phyloP scores from a whole-genome alignment of 108 stramenopile genomes.

The Pelagomonas calceolata region DNA sequence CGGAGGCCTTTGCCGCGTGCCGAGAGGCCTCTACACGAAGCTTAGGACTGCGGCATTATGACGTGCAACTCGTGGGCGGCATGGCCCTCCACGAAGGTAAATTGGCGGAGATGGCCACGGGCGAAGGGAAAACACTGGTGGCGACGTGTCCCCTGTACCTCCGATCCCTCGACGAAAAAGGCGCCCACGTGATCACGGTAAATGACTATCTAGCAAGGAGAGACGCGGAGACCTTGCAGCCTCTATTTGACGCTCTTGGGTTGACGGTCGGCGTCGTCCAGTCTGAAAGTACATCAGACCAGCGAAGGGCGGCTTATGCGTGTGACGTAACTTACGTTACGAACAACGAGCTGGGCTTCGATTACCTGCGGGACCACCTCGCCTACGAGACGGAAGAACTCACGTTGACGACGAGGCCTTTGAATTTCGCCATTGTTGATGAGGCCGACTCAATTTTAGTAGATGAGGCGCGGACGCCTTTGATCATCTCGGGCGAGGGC shows the following conservation, averaged over 20 bases:
- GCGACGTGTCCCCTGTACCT: conserved; percentile 73
- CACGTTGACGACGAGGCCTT: conserved; percentile 40
- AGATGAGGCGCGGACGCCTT: conserved; percentile 82
- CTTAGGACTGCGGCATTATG: conserved; percentile 79
- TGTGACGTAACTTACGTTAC: conserved; percentile 88
- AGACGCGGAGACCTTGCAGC: conserved; percentile 88
- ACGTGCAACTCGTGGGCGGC: conserved; percentile 84
- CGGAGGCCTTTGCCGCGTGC: conserved; percentile 88
- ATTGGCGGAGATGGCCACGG: conserved; percentile 90
- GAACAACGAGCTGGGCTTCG: conserved; percentile 88
- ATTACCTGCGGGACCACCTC: conserved; percentile 81
- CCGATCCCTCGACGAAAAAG: conserved; percentile 60
- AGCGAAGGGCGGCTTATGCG: conserved; percentile 68
- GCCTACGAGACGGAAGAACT: conserved; percentile 10
- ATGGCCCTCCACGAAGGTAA: conserved; percentile 76
- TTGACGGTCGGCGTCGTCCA: conserved; percentile 84
- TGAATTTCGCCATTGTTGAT: conserved; percentile 79
- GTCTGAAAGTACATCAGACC: conserved; percentile 61
- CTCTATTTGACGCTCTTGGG: conserved; percentile 79
- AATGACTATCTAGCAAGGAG: conserved; percentile 89
- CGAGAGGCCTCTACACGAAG: conserved; percentile 93
- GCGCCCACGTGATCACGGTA: conserved; percentile 75
- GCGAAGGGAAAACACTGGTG: conserved; percentile 91
- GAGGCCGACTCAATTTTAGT: conserved; percentile 93
- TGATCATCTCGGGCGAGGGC: conserved; percentile 78